Conservation (phyloP, 371 early-diverging fungal species). For the Apophysomyces variabilis region DNA sequence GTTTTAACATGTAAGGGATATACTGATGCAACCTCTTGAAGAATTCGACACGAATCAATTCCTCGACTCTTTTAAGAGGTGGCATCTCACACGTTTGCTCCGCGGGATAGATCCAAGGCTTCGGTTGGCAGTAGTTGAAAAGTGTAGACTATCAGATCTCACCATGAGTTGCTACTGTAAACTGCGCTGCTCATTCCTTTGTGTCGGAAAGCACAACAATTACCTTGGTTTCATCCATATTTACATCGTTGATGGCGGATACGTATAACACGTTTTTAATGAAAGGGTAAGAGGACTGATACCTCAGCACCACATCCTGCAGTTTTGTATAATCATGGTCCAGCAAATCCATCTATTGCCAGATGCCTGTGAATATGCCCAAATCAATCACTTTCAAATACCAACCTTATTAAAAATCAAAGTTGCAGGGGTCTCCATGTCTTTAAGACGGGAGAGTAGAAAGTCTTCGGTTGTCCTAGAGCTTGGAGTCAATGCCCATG, state of each 20-base stretch:
- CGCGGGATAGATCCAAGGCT: constrained; percentile 67
- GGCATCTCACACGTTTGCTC: constrained; percentile 68
- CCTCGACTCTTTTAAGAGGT: constrained; percentile 70
- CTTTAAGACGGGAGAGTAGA: constrained; percentile 58
- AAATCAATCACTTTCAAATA: neutral
- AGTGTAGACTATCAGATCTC: constrained; percentile 33
- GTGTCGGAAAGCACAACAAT: neutral
- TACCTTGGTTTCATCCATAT: constrained; percentile 44
- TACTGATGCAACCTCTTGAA: constrained; percentile 63
- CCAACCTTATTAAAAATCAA: constrained; percentile 75
- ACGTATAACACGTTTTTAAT: constrained; percentile 46
- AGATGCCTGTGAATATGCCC: neutral
- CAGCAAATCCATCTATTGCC: constrained; percentile 58
- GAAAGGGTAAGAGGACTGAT: constrained; percentile 27
- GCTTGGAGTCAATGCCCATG: constrained; percentile 49
- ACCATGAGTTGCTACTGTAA: neutral
- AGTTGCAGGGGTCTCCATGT: constrained; percentile 56
- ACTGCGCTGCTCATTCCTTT: neutral
- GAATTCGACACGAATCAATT: constrained; percentile 74
- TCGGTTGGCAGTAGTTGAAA: constrained; percentile 48
- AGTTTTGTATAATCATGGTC: constrained; percentile 45
- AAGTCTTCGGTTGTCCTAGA: constrained; percentile 55
- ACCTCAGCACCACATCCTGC: constrained; percentile 35
- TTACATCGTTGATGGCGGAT: constrained; percentile 48
- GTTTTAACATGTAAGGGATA: constrained; percentile 70